Evolutionary conservation across 2,329 filamentous ascomycete species (phyloP), one percentile per base, ranked within the genome.

Genomic region (Akanthomyces lecanii): DNA sequence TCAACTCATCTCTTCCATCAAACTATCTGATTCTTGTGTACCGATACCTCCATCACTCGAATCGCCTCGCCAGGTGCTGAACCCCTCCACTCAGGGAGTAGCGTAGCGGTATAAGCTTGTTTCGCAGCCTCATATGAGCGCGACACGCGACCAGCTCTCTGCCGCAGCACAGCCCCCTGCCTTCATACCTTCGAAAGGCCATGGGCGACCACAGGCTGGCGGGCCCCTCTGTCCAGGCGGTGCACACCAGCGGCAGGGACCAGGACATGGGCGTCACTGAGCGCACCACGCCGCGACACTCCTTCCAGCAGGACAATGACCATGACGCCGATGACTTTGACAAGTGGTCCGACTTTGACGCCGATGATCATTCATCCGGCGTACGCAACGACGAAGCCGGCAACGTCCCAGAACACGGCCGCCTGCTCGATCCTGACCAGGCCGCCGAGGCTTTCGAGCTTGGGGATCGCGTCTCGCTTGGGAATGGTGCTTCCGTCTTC

Each of bases 341-440:
- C 33, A 42, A 40, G 30, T 62, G 60, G 60, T 56, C 60, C 23
- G 60, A 62, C 44, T 56, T 62, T 44, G 44, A 42, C 40, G 42
- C 38, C 30, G 51, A 47, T 18, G 51, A 50, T 14, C 23, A 71
- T 65, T 74, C 78, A 66, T 75, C 77, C 61, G 74, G 72, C 53
- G 71, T 70, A 1, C 69, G 73, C 21, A 73, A 77, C 42, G 77
- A 78, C 42, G 74, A 76, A 48, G 77, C 77, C 42, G 77, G 79
- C 60, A 81, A 82, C 64, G 73, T 72, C 53, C 80, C 79, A 33
- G 84, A 86, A 70, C 75, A 83, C 67, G 83, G 85, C 69, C 79
- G 82, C 48, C 77, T 86, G n/a, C 71, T 85, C 68, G 81, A 85
- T 66, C 81, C 82, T 0, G 81, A 81, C 64, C 72, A 80, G 2